A percentile compares a stretch with the other conserved stretches of the same genome.
Conservation (phyloP, 139 green algal genomes). For the Chlorella ohadii region DNA sequence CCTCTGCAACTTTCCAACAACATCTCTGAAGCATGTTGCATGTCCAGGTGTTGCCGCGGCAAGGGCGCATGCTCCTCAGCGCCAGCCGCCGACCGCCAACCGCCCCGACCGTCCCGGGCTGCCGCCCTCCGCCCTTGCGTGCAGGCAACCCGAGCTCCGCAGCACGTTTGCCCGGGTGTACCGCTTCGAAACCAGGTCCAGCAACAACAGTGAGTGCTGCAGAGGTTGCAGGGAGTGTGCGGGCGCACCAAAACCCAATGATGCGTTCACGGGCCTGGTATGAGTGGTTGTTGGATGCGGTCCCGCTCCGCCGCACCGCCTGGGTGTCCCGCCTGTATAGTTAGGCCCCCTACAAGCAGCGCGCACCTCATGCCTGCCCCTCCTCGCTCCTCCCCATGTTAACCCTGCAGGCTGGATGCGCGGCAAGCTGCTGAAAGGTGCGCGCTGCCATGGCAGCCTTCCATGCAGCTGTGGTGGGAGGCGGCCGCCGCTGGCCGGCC, state of each 20-base stretch:
- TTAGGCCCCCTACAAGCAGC: too few species aligned
- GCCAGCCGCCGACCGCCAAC: too few species aligned
- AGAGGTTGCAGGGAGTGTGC: too few species aligned
- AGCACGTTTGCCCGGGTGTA: background rate
- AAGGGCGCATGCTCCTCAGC: too few species aligned
- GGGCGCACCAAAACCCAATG: background rate
- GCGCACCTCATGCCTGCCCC: too few species aligned
- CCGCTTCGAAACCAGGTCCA: background rate
- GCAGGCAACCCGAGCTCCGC: conserved; percentile 1
- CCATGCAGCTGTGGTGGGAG: too few species aligned
- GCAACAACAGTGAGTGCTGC: conserved; percentile 13
- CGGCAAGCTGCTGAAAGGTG: conserved; percentile 17
- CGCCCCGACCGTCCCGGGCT: background rate
- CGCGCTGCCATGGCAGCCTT: too few species aligned
- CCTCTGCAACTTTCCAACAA: too few species aligned
- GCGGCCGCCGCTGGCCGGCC: too few species aligned
- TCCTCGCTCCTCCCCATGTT: too few species aligned
- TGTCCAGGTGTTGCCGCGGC: too few species aligned
- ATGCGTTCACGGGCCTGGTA: background rate
- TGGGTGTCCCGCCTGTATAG: background rate
- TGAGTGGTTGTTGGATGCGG: background rate
- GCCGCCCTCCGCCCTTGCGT: background rate
- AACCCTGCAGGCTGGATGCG: conserved; percentile 3
- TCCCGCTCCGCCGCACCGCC: background rate
- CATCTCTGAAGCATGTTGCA: too few species aligned